These are phyloP conservation scores for Phytopythium cucurbitacearum DNA, from an alignment of 352 stramenopile species.

Conservation along the genomic window DNA sequence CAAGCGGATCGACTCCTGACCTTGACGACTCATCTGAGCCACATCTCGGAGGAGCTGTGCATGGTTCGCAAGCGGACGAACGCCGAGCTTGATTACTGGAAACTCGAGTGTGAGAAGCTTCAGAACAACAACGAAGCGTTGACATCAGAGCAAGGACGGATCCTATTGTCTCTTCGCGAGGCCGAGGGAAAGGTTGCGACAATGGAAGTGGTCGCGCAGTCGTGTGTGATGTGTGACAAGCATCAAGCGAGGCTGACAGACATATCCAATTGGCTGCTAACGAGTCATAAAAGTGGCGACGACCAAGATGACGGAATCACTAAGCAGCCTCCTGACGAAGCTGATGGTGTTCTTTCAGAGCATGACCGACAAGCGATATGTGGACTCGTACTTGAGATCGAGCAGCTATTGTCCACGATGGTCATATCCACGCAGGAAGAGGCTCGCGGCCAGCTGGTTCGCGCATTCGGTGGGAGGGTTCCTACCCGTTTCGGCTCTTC, in stretches of 20 bases:
- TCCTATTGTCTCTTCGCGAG: constrained; percentile 25
- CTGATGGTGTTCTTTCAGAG: constrained; percentile 18
- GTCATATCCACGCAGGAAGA: constrained; percentile 1
- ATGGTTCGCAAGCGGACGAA: constrained; percentile 59
- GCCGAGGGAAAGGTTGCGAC: constrained; percentile 9
- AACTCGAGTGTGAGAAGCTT: constrained; percentile 60
- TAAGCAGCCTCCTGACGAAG: not conserved
- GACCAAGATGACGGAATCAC: constrained; percentile 5
- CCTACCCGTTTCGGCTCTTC: no score
- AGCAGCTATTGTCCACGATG: constrained; percentile 40
- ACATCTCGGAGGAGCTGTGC: constrained; percentile 67
- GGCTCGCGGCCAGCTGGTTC: not conserved
- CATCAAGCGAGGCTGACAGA: constrained; percentile 44
- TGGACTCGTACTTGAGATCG: constrained; percentile 38
- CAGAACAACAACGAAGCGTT: constrained; percentile 47
- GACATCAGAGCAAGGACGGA: constrained; percentile 24
- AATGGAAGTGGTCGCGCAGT: not conserved
- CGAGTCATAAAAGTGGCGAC: constrained; percentile 1
- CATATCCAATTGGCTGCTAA: constrained; percentile 38
- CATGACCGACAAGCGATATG: constrained; percentile 32
- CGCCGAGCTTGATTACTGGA: constrained; percentile 60
- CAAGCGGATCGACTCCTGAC: constrained; percentile 63
- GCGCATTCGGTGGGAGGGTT: not conserved
- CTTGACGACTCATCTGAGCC: constrained; percentile 51
- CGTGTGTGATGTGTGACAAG: constrained; percentile 43